phyloP scores from a whole-genome alignment of 345 rosid genomes.

The Populus ilicifolia region DNA sequence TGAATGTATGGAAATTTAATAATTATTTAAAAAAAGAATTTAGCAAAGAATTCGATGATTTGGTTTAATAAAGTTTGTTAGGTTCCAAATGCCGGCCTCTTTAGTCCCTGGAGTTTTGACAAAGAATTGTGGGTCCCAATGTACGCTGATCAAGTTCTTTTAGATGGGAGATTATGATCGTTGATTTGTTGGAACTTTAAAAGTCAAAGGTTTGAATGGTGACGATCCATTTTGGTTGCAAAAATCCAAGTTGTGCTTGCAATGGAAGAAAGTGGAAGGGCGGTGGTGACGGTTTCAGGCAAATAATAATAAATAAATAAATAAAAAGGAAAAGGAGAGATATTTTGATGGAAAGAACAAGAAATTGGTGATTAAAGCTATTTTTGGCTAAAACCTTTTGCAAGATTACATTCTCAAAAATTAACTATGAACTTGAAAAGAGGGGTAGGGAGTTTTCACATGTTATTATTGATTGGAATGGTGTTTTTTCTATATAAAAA shows the following conservation, averaged over 20 bases:
- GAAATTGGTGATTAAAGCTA: background rate
- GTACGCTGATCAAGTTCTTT: background rate
- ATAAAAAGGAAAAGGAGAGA: background rate
- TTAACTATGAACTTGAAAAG: too few relatives aligned
- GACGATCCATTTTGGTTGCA: background rate
- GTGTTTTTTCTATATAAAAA: too few relatives aligned
- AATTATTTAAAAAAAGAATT: background rate
- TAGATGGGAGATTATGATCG: background rate
- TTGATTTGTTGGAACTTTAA: background rate
- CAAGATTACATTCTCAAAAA: too few relatives aligned
- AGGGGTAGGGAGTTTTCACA: too few relatives aligned
- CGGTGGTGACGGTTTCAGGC: too few relatives aligned
- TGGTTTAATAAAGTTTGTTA: background rate
- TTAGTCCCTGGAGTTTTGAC: background rate
- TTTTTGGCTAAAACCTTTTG: too few relatives aligned
- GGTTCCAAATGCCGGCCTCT: background rate
- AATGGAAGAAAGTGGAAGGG: background rate
- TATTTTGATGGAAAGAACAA: background rate
- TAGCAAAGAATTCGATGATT: background rate
- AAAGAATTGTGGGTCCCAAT: background rate
- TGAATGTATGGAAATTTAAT: background rate
- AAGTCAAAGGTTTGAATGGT: background rate
- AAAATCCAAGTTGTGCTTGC: background rate
- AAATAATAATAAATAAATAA: too few relatives aligned
- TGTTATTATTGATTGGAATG: too few relatives aligned